phyloP scores from a whole-genome alignment of 805 yeast species.

The Myxozyma mucilagina region DNA sequence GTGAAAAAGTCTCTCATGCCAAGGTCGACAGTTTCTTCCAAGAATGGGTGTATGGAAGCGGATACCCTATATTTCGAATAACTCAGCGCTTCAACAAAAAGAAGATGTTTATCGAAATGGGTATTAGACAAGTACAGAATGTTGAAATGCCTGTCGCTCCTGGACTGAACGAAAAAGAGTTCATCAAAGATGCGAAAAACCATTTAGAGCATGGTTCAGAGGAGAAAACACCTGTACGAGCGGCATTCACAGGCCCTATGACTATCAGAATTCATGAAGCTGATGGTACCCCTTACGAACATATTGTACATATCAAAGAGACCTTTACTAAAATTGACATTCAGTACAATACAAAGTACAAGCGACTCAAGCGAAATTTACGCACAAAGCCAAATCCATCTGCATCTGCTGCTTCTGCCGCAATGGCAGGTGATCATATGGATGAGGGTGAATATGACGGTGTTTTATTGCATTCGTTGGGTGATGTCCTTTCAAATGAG shows the following conservation, averaged over 20 bases:
- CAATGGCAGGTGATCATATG: conserved; percentile 14
- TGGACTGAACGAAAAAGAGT: conserved; percentile 43
- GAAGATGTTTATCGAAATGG: conserved; percentile 91
- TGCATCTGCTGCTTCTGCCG: conserved; percentile 24
- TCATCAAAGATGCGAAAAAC: conserved; percentile 45
- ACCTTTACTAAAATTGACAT: conserved; percentile 83
- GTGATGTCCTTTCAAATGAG: conserved; percentile 68
- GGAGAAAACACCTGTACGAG: conserved; percentile 32
- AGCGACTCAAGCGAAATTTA: conserved; percentile 68
- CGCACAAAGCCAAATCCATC: conserved; percentile 42
- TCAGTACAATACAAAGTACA: conserved; percentile 91
- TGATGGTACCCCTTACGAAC: conserved; percentile 98
- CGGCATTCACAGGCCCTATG: conserved; percentile 86
- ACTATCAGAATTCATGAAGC: conserved; percentile 96
- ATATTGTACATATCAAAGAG: conserved; percentile 88
- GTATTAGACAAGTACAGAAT: conserved; percentile 83
- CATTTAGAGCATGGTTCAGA: conserved; percentile 29
- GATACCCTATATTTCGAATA: conserved; percentile 84
- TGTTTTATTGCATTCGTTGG: conserved; percentile 58
- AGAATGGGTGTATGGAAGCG: conserved; percentile 90
- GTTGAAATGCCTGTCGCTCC: conserved; percentile 50
- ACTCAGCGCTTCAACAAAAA: conserved; percentile 93
- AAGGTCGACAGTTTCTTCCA: conserved; percentile 79
- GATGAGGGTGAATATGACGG: conserved; percentile 35
- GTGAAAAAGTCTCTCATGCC: conserved; percentile 90